phyloP scores from a whole-genome alignment of 345 rosid species.

The Brassica cretica region DNA sequence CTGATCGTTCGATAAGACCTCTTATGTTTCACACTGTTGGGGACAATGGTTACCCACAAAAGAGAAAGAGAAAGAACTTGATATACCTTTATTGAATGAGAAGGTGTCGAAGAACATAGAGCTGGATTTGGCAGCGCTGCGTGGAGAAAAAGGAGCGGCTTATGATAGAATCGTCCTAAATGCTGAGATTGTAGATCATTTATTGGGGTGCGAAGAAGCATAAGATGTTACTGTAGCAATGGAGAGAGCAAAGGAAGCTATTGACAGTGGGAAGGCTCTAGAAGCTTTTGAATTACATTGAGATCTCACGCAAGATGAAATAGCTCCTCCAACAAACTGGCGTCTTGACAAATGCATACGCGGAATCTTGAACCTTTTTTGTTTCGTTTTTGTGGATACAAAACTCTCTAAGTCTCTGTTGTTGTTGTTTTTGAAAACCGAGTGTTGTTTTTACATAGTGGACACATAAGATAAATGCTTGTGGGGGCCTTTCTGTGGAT shows the following conservation, averaged over 20 bases:
- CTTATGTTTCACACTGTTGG: not conserved
- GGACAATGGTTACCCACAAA: not conserved
- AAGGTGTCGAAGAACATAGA: conserved; percentile 77
- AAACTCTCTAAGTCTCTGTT: not conserved
- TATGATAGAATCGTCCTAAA: conserved; percentile 85
- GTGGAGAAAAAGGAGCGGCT: conserved; percentile 80
- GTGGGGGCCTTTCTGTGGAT: not conserved
- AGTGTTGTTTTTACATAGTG: not conserved
- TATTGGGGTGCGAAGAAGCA: not conserved
- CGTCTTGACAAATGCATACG: conserved; percentile 16
- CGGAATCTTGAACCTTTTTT: conserved; percentile 5
- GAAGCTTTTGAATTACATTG: conserved; percentile 74
- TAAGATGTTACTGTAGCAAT: conserved; percentile 29
- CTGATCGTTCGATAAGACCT: conserved; percentile 80
- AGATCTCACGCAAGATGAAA: conserved; percentile 58
- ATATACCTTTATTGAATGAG: not conserved
- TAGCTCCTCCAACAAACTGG: conserved; percentile 2
- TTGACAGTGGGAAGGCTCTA: conserved; percentile 85
- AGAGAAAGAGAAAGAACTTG: not conserved
- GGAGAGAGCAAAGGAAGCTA: conserved; percentile 92
- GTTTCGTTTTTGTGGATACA: not conserved
- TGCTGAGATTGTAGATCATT: conserved; percentile 60
- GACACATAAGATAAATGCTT: not conserved
- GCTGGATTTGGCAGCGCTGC: conserved; percentile 76
- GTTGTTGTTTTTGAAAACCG: not conserved